Evolutionary conservation across 1,284 basidiomycete genomes (phyloP).

Genomic region (Ustilago hordei): DNA sequence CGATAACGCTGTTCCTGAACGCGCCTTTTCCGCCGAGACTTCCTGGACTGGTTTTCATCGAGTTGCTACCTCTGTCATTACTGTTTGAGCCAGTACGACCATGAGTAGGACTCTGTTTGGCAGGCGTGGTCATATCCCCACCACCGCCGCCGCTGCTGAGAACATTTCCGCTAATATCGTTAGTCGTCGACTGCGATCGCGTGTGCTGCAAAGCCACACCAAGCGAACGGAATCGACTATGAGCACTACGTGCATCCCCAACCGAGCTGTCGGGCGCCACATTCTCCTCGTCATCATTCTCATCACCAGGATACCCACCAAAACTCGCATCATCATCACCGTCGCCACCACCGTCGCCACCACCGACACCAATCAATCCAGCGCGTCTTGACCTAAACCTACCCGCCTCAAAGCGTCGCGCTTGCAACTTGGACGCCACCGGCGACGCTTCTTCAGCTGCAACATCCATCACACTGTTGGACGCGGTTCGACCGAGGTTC

Average conservation of each 20-base stretch:
- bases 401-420: constrained; percentile 33
- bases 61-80: constrained; percentile 7
- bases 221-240: constrained; percentile 25
- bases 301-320: constrained; percentile 5
- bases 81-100: constrained; percentile 9
- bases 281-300: constrained; percentile 43
- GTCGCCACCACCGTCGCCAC: constrained; percentile 8
- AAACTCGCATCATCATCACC: constrained; percentile 24
- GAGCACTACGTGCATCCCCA: constrained; percentile 10
- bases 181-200: constrained; percentile 29
- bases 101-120: constrained; percentile 3
- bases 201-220: constrained; percentile 24
- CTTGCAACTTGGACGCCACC: constrained; percentile 26
- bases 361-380: constrained; percentile 33
- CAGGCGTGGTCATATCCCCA: constrained; percentile 6
- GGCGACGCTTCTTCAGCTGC: constrained; percentile 25
- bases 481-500: constrained; percentile 27
- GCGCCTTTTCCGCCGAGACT: constrained; percentile 31
- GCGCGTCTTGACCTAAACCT: constrained; percentile 29
- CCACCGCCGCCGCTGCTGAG: constrained; percentile 21
- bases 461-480: constrained; percentile 4
- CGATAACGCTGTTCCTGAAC: constrained; percentile 50
- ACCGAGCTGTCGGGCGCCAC: constrained; percentile 20
- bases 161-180: constrained; percentile 18
- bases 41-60: constrained; percentile 11